Evolutionary conservation across 352 stramenopile species (phyloP).

Genomic region (Hyaloperonospora brassicae): DNA sequence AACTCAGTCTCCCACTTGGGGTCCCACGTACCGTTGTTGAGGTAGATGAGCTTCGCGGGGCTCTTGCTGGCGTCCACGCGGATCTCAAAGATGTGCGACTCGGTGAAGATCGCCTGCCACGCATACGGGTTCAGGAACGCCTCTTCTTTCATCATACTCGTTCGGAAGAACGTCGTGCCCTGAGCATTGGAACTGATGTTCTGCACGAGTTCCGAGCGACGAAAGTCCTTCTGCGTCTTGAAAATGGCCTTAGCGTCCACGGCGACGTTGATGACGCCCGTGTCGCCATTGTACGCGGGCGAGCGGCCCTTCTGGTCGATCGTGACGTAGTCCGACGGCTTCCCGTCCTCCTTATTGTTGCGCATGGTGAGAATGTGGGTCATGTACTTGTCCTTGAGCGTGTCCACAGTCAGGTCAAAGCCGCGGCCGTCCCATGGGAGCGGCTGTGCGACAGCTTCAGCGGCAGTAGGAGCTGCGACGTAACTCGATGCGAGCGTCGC

Average conservation of each 20-base stretch:
- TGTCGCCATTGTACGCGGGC: slow-evolving; percentile 53
- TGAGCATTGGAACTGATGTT: slow-evolving; percentile 1
- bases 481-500: not conserved
- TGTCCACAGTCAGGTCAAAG: slow-evolving; percentile 43
- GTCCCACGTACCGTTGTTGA: slow-evolving; percentile 12
- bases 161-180: slow-evolving; percentile 10
- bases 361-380: slow-evolving; percentile 56
- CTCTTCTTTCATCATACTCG: slow-evolving; percentile 8
- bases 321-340: slow-evolving; percentile 36
- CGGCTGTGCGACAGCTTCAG: not conserved
- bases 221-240: slow-evolving; percentile 9
- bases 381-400: slow-evolving; percentile 48
- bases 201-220: slow-evolving; percentile 10
- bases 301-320: slow-evolving; percentile 35
- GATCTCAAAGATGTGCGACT: slow-evolving; percentile 9
- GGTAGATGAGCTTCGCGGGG: slow-evolving; percentile 7
- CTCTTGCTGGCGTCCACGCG: slow-evolving; percentile 3
- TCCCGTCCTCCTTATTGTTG: slow-evolving; percentile 24
- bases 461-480: slow-evolving; percentile 1
- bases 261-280: slow-evolving; percentile 37
- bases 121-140: slow-evolving; percentile 6
- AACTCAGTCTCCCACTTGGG: slow-evolving; percentile 9
- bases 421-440: slow-evolving; percentile 54
- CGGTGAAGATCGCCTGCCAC: slow-evolving; percentile 9
- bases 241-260: slow-evolving; percentile 9